Base-by-base conservation (phyloP, 805 yeast species). In the Kuraishia piskuri region DNA sequence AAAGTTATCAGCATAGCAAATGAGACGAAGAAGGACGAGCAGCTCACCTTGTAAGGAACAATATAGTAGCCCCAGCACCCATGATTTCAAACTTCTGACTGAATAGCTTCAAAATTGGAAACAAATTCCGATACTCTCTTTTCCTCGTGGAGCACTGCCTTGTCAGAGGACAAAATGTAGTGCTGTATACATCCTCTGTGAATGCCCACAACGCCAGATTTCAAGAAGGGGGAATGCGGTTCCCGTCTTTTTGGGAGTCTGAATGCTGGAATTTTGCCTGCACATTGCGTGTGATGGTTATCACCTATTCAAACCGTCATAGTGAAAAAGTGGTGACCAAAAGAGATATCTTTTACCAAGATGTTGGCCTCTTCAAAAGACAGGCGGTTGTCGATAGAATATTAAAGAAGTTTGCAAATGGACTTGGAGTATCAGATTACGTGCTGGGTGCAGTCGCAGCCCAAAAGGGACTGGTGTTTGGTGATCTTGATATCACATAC, bases 271-370 rank as follows among this genome's bases (percentile, higher is more conserved):
- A 31, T 10, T 31, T 31, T 31, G 40, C 40, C 3, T 31, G 40
- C 40, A 8, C 17, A 12, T n/a, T 31, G 7, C 40, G 40, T 31
- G 40, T 31, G 17, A 31, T 31, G 40, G 17, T 31, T n/a, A 31
- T 31, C 17, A 31, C 17, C n/a, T 31, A 31, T 12, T 31, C 40
- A 4, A 31, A 31, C 14, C 17, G 40, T 10, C 40, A 31, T n/a
- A 31, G 40, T 31, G 17, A 31, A n/a, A 31, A 31, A n/a, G 40
- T 31, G 8, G 69, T 77, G 1, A 74, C 88, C 1, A 72, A 72
- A 52, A 67, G 90, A 56, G 88, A 84, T 57, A 54, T 84, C 0
- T 84, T 71, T 66, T 84, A 84, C 63, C 71, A 71, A 50, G 83
- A 83, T 59, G 86, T 82, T 2, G 66, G 65, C 19, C 59, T 83